phyloP scores from a whole-genome alignment of 2,329 filamentous ascomycete genomes.

The Rhexocercosporidium sp. region DNA sequence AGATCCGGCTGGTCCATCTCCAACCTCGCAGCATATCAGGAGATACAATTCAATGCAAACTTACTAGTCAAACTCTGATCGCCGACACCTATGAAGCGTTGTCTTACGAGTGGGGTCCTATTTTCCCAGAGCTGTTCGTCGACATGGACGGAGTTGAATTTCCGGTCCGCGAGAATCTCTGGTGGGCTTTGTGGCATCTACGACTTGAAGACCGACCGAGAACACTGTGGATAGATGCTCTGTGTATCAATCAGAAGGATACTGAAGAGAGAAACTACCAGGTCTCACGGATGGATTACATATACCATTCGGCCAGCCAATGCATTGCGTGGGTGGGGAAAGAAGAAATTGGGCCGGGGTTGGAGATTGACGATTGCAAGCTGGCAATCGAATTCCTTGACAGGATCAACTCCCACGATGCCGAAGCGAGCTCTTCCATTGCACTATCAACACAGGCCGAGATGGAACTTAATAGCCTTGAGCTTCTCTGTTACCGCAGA shows the following conservation, averaged over 20 bases:
- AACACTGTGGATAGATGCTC: constrained; percentile 7
- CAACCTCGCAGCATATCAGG: not conserved
- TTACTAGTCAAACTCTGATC: not conserved
- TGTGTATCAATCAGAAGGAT: constrained; percentile 12
- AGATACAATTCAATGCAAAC: not conserved
- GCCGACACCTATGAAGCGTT: not conserved
- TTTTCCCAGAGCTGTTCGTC: not conserved
- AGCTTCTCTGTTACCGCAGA: not conserved
- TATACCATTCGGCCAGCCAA: not conserved
- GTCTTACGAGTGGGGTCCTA: not conserved
- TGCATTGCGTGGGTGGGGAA: not conserved
- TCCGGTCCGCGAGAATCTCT: not conserved
- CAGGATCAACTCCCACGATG: not conserved
- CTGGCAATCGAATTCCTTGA: not conserved
- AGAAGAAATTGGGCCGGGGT: not conserved
- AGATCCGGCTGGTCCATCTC: not conserved
- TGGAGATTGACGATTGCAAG: not conserved
- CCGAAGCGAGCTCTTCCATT: not conserved
- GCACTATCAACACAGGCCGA: not conserved
- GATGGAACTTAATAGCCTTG: not conserved
- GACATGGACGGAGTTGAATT: not conserved
- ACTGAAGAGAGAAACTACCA: constrained; percentile 1
- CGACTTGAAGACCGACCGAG: not conserved
- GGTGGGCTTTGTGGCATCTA: not conserved
- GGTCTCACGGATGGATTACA: not conserved